Base-by-base conservation (phyloP, 2,329 filamentous ascomycete genomes). In the Talaromyces pinophilus region DNA sequence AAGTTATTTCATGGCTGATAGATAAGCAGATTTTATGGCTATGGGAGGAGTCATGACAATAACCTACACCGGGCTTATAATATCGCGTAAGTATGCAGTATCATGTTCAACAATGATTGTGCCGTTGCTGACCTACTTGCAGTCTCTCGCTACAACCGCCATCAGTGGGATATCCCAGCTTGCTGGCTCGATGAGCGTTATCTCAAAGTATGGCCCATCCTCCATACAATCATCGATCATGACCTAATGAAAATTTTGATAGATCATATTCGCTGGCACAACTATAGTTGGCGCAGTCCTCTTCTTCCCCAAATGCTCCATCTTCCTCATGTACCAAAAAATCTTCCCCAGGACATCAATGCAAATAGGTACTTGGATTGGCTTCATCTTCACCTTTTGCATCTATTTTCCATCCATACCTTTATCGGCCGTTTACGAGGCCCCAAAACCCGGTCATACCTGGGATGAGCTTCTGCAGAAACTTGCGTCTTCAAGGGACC, bases 271-370 rank as follows among this genome's bases (percentile, higher is more conserved):
- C 28, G 52, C 52, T 22, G 52, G 52, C 17, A 55, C 52, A 25
- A 55, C 52, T 3, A 55, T 55, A 55, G 52, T 55, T 17, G 52
- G 52, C 25, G 52, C 52, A 8, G 52, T 55, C 1, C 52, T 55
- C 19, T 55, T 55, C 33, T 55, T 55, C 52, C 52, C 52, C 28
- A 55, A 55, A 28, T 55, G 52, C 22, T 57, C 54, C 30, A 57
- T 57, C 30, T 57, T 57, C 54, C 33, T 57, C 30, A 57, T 57
- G 54, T 57, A 57, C 30, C 54, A 28, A 8, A 57, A 57, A 38
- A 22, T 57, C 2, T 38, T 57, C 19, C 54, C 54, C 28, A 35
- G 7, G 30, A 38, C 13, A 38, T 57, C 54, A 38, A 38, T 57
- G 15, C 7, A 35, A 38, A 57, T 57, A 57, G 54, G 54, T n/a